Evolutionary conservation across 164 flowering plant genomes (phyloP), one percentile per base, ranked within the genome.

Genomic region (Liquidambar formosana): DNA sequence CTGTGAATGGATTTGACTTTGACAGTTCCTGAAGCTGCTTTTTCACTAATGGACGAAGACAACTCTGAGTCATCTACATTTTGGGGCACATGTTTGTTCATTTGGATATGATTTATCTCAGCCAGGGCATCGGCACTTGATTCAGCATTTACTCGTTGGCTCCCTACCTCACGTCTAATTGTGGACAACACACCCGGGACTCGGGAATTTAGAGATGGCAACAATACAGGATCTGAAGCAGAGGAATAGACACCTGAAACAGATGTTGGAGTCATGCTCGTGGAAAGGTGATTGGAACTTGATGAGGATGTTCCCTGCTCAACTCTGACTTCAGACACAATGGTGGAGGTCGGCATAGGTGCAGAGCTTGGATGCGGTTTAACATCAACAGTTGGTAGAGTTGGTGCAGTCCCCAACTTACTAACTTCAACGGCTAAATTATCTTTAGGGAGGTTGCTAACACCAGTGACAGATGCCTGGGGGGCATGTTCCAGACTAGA

Each of bases 221-320:
- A 68, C 63, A 72, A 22, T 14, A 76, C 72, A 59, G 78, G 75
- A 62, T 80, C 81, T 61, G 80, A 75, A 65, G 77, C 71, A 71
- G 79, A 74, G 13, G 79, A 63, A 56, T 28, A 45, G 28, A 66
- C 70, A 27, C 64, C 78, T 52, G 78, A 63, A 1, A 27, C 72
- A 46, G 78, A 27, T 18, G 68, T 27, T 33, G 57, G 19, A 51
- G 25, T n/a, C 14, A 27, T 28, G 28, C 61, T 44, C 43, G 69
- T 19, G 15, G 54, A 44, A 33, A n/a, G 15, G 4, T 52, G 18
- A 43, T 46, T 56, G n/a, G 69, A 45, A 21, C 0, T 47, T 45
- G 64, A 28, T 49, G 23, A 4, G 3, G 69, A 52, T 13, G 64
- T 76, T 62, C 63, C 75, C 27, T 47, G 67, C 41, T 65, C 57